Evolutionary conservation across 192 early-diverging fungal species (phyloP).

Genomic region (Phycomyces blakesleeanus): DNA sequence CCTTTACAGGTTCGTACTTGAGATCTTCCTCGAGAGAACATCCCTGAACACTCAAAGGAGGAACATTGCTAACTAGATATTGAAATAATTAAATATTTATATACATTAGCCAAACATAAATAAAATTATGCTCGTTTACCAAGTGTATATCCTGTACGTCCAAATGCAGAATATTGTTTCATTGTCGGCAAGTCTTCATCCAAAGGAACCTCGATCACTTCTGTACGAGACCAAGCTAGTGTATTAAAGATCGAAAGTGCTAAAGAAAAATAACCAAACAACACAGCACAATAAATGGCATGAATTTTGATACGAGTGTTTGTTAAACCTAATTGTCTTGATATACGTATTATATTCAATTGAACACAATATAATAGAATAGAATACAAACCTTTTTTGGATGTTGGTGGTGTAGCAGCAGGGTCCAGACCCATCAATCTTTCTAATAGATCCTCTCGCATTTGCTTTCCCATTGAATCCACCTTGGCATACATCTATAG

Average conservation of each 20-base stretch:
- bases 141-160: conserved; percentile 38
- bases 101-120: no score
- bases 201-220: conserved; percentile 62
- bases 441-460: conserved; percentile 44
- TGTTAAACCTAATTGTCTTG: no score
- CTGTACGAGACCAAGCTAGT: conserved; percentile 63
- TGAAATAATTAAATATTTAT: no score
- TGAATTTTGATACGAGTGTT: no score
- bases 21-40: conserved; percentile 12
- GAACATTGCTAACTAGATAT: conserved; percentile 15
- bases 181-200: conserved; percentile 31
- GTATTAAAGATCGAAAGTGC: conserved; percentile 61
- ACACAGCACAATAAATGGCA: no score
- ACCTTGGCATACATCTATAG: conserved; percentile 42
- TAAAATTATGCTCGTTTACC: conserved; percentile 18
- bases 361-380: not conserved
- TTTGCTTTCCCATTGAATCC: conserved; percentile 22
- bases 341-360: not conserved
- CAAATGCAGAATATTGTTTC: conserved; percentile 43
- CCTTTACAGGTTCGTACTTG: conserved; percentile 22
- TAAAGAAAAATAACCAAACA: not conserved
- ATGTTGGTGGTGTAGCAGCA: not conserved
- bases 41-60: conserved; percentile 10
- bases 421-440: conserved; percentile 41
- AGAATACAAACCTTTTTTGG: not conserved